These are phyloP conservation scores for Haberlea rhodopensis DNA, from an alignment of 257 asterid genomes.

Conservation along the genomic window DNA sequence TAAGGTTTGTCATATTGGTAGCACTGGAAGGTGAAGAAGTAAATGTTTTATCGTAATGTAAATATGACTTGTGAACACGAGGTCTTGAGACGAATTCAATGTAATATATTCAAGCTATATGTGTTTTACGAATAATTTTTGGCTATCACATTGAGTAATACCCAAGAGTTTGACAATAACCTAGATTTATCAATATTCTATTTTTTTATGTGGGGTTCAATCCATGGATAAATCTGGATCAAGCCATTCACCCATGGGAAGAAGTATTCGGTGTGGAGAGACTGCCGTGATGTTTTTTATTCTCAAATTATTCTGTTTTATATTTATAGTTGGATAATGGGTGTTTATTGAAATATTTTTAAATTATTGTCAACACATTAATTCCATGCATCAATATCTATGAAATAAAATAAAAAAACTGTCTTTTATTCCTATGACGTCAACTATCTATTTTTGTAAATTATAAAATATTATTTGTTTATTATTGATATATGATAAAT, in stretches of 20 bases:
- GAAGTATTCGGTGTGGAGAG: not conserved
- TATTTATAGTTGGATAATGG: too few relatives aligned
- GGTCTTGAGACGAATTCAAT: not conserved
- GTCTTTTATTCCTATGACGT: not conserved
- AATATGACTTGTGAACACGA: not conserved
- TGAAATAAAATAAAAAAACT: too few relatives aligned
- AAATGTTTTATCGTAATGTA: not conserved
- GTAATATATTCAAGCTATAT: not conserved
- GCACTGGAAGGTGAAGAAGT: not conserved
- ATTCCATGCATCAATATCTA: not conserved
- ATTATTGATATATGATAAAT: too few relatives aligned
- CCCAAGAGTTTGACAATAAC: too few relatives aligned
- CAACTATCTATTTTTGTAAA: too few relatives aligned
- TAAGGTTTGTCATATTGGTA: not conserved
- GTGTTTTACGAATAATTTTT: too few relatives aligned
- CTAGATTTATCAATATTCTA: too few relatives aligned
- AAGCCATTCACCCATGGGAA: too few relatives aligned
- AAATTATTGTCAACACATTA: not conserved
- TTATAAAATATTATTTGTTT: too few relatives aligned
- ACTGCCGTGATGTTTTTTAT: not conserved
- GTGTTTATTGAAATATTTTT: not conserved
- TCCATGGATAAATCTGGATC: too few relatives aligned
- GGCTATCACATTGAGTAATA: too few relatives aligned
- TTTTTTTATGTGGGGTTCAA: too few relatives aligned
- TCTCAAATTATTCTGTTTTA: not conserved